A percentile compares a stretch with the other conserved stretches of the same genome.
Conservation (phyloP, 225 moss, liverwort and hornwort species). For the Polytrichum formosum region DNA sequence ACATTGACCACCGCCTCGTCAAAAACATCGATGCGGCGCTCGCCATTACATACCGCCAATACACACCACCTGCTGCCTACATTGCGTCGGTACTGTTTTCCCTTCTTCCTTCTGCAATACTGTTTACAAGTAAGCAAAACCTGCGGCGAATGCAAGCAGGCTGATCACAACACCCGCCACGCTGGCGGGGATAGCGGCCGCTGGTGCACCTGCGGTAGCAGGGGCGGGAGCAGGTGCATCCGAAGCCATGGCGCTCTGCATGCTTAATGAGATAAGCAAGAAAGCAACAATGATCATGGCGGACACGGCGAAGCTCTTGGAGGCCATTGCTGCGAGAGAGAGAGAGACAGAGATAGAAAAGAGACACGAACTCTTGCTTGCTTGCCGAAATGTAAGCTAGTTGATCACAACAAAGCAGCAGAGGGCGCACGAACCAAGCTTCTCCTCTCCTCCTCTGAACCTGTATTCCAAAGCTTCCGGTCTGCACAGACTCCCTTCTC, state of each 20-base stretch:
- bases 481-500: background rate
- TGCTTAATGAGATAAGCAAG: slow-evolving; percentile 7
- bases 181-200: background rate
- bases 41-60: background rate
- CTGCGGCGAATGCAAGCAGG: slow-evolving; percentile 6
- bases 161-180: slow-evolving; percentile 5
- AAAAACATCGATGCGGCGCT: background rate
- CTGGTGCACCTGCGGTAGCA: background rate
- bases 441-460: background rate
- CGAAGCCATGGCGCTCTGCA: slow-evolving; percentile 11
- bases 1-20: background rate
- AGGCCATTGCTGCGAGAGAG: slow-evolving; percentile 7
- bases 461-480: background rate
- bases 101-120: background rate
- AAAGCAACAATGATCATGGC: slow-evolving; percentile 4
- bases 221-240: slow-evolving; percentile 12
- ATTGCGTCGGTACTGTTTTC: background rate
- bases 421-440: background rate
- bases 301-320: slow-evolving; percentile 4
- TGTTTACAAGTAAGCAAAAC: slow-evolving; percentile 6
- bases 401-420: no score
- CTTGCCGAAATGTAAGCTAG: background rate
- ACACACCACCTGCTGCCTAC: background rate
- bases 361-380: background rate
- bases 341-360: background rate